These are phyloP conservation scores for Spongispora temasekensis DNA, from an alignment of 1,284 basidiomycete species.

Conservation along the genomic window DNA sequence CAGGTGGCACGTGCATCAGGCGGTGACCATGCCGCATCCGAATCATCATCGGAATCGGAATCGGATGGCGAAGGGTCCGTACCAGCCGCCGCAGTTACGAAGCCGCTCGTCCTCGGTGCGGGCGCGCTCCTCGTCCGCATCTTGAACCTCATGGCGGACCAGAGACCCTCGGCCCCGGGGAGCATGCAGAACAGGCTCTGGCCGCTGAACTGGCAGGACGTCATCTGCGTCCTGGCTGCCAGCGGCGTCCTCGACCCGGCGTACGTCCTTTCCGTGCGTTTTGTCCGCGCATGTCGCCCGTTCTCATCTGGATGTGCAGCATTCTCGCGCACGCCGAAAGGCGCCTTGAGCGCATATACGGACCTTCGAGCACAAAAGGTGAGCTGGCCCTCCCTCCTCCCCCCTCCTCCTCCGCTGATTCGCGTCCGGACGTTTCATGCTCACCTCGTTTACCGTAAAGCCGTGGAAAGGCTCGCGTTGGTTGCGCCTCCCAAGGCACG, in stretches of 20 bases:
- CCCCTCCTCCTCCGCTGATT: background rate
- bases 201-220: slow-evolving; percentile 35
- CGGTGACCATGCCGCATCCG: background rate
- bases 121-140: slow-evolving; percentile 21
- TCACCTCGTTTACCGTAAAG: slow-evolving; percentile 8
- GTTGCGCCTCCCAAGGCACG: slow-evolving; percentile 13
- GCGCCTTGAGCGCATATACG: slow-evolving; percentile 30
- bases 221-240: slow-evolving; percentile 25
- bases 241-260: slow-evolving; percentile 16
- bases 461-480: slow-evolving; percentile 7
- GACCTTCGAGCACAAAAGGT: slow-evolving; percentile 19
- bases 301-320: slow-evolving; percentile 17
- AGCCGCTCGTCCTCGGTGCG: slow-evolving; percentile 15
- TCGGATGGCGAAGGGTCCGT: slow-evolving; percentile 18
- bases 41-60: background rate
- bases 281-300: background rate
- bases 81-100: slow-evolving; percentile 5
- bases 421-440: background rate
- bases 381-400: too few species aligned
- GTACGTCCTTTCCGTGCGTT: slow-evolving; percentile 12
- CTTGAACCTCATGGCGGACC: slow-evolving; percentile 27
- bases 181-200: slow-evolving; percentile 37
- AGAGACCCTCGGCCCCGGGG: slow-evolving; percentile 28
- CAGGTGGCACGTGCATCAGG: background rate
- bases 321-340: slow-evolving; percentile 22